Conservation (phyloP, 2,329 filamentous ascomycete genomes). For the Aspergillus sp. region DNA sequence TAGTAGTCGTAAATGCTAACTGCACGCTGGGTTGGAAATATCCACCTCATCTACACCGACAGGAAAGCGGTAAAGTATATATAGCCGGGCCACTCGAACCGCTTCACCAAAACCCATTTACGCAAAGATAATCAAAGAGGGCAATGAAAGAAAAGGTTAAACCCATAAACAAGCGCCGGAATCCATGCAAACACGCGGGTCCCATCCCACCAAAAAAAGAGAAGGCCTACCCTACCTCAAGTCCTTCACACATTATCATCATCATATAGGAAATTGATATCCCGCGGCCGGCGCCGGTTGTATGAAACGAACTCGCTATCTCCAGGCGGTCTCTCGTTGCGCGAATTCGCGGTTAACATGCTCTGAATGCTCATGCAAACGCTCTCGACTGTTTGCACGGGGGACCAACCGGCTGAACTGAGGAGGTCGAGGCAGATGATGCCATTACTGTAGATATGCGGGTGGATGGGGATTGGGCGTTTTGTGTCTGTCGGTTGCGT, state of each 20-base stretch:
- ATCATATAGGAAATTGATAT: constrained; percentile 93
- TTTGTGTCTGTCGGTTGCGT: constrained; percentile 28
- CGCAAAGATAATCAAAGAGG: not conserved
- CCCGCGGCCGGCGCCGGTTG: constrained; percentile 75
- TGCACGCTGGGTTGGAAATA: too few relatives aligned
- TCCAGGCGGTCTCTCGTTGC: constrained; percentile 84
- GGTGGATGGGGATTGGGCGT: constrained; percentile 81
- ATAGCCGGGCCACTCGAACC: not conserved
- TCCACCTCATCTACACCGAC: not conserved
- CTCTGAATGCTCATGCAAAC: constrained; percentile 97
- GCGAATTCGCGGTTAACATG: constrained; percentile 94
- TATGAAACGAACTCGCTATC: constrained; percentile 84
- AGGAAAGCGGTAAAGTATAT: not conserved
- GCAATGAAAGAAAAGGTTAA: not conserved
- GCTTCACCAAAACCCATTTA: not conserved
- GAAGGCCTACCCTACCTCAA: not conserved
- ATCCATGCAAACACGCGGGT: not conserved
- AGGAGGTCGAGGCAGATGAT: constrained; percentile 97
- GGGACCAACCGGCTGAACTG: constrained; percentile 85
- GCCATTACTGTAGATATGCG: constrained; percentile 97
- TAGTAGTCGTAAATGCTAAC: not conserved
- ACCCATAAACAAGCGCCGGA: not conserved
- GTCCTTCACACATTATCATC: constrained; percentile 69
- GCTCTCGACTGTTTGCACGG: constrained; percentile 94
- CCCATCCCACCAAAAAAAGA: not conserved